Evolutionary conservation across 225 moss, liverwort and hornwort genomes (phyloP), one percentile per base, ranked within the genome.

Genomic region (Polytrichum commune): DNA sequence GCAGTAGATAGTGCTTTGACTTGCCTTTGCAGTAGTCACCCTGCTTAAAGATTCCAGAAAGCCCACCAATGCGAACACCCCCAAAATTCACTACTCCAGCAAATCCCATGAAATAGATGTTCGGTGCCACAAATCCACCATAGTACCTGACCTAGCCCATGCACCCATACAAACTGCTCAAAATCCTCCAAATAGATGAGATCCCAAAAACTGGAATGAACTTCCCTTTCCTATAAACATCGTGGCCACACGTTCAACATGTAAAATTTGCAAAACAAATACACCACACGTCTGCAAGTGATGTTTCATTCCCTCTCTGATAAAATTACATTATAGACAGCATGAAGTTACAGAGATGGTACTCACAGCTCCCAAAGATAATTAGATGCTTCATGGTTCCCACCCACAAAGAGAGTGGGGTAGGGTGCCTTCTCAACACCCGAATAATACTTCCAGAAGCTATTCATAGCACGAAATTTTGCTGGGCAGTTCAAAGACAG

Each of bases 401-500:
- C 97, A 65, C 97, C 97, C 53, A 98, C 86, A 55, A 98, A 98
- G 32, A 98, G 76, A 56, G 97, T 98, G 77, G 97, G 97, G 72
- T 86, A 92, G 0, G 97, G 92, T 76, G 94, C 97, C 13, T 66
- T 78, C 83, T 94, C 90, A 33, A 64, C 77, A 72, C 94, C 94
- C 2, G 92, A 81, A 53, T 98, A 98, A 79, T 98, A 98, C 79
- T 94, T 98, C 97, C 94, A 98, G 77, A 94, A 98, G 81, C 90
- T 98, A 78, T 89, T 89, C 75, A 98, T 91, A 28, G 73, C 78
- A 20, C 97, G 92, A 60, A 74, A 98, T 75, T 90, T 98, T 13
- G 76, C 70, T 9, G 94, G 97, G 60, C 92, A 94, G 63, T 81
- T 83, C 55, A 98, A 53, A 28, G 82, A 90, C 74, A 90, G 81